Evolutionary conservation across 352 stramenopile species (phyloP).

Genomic region (Phytopythium cucurbitacearum): DNA sequence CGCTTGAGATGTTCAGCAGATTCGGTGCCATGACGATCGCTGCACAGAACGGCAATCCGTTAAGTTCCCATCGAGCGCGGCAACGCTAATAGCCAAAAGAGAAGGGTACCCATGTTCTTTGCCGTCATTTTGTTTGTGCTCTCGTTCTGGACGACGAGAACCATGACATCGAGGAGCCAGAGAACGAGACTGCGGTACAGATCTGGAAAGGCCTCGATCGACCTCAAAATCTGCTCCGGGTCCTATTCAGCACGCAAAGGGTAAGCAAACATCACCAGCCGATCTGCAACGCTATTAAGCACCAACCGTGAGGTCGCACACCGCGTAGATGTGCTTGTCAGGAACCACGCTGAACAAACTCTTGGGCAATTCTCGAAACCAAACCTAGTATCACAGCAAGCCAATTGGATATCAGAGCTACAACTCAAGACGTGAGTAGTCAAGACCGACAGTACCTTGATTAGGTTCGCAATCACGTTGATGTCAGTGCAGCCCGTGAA

Average conservation of each 20-base stretch:
- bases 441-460: constrained; percentile 44
- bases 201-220: constrained; percentile 28
- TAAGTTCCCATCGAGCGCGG: neutral
- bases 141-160: constrained; percentile 47
- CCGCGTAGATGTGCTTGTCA: constrained; percentile 52
- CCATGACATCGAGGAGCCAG: constrained; percentile 79
- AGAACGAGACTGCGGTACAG: constrained; percentile 41
- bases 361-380: constrained; percentile 74
- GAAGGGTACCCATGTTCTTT: constrained; percentile 59
- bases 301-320: constrained; percentile 39
- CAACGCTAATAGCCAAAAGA: neutral
- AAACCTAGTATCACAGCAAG: constrained; percentile 32
- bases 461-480: constrained; percentile 77
- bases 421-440: neutral
- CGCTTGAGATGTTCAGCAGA: constrained; percentile 54
- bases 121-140: constrained; percentile 74
- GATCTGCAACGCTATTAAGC: too few species aligned
- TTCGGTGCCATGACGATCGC: constrained; percentile 83
- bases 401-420: constrained; percentile 2
- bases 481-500: constrained; percentile 62
- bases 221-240: constrained; percentile 22
- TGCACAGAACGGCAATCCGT: constrained; percentile 7
- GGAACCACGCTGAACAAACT: constrained; percentile 67
- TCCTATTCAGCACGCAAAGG: constrained; percentile 19
- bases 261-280: neutral